These are phyloP conservation scores for Ascochyta koolunga DNA, from an alignment of 2,329 filamentous ascomycete species.

Conservation along the genomic window DNA sequence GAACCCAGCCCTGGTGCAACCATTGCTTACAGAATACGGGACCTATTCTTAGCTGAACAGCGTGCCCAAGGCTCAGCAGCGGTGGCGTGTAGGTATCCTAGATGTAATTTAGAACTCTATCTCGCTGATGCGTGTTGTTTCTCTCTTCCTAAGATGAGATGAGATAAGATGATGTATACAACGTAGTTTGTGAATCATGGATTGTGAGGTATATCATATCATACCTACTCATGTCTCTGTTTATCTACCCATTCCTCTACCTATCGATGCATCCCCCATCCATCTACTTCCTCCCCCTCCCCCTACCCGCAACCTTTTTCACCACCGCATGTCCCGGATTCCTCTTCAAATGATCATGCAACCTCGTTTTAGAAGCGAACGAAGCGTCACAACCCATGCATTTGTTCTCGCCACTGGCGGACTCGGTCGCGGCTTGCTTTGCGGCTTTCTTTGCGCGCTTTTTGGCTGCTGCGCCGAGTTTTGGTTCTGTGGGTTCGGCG, in stretches of 20 bases:
- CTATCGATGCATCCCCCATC: conserved; percentile 14
- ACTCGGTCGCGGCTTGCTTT: conserved; percentile 43
- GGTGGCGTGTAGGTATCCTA: too few relatives aligned
- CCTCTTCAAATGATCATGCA: conserved; percentile 76
- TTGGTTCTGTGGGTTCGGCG: conserved; percentile 31
- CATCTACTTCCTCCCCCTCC: conserved; percentile 19
- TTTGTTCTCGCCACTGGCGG: conserved; percentile 59
- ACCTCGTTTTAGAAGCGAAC: conserved; percentile 75
- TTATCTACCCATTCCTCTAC: background rate
- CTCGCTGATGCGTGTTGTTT: too few relatives aligned
- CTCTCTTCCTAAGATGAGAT: too few relatives aligned
- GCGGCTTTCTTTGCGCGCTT: conserved; percentile 56
- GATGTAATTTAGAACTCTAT: too few relatives aligned
- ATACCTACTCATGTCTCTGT: background rate
- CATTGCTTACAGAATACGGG: background rate
- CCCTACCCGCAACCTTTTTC: conserved; percentile 28
- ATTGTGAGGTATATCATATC: too few relatives aligned
- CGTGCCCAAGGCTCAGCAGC: background rate
- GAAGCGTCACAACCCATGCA: conserved; percentile 79
- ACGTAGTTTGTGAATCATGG: too few relatives aligned
- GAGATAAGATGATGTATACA: too few relatives aligned
- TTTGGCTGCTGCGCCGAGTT: conserved; percentile 56
- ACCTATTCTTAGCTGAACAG: conserved; percentile 5
- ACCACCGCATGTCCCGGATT: conserved; percentile 66
- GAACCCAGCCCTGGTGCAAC: background rate